Base-by-base conservation (phyloP, 768 basidiomycete species). In the Chlorophyllum brunneum region DNA sequence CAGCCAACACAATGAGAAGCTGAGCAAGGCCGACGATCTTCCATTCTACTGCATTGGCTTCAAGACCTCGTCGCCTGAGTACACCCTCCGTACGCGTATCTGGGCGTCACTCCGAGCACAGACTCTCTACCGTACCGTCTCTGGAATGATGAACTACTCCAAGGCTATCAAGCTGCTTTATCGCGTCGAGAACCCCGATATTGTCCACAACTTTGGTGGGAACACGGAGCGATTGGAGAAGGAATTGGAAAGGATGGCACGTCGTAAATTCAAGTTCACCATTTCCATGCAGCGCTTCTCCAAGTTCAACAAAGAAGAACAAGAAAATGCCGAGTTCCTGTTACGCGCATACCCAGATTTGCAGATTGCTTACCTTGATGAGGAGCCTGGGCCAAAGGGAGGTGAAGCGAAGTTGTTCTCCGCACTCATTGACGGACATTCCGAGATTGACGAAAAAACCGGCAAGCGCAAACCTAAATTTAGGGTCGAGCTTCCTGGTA, bases 121-220 rank as follows among this genome's bases (percentile, higher is more conserved):
- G 71, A 99, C 97, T 0, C 82, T 99, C 27, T 99, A 99, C 70
- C 87, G 97, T 57, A 99, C 97, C 9, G 93, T 98, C 16, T 98
- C 97, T 4, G 97, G 97, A 56, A 98, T 99, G 92, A 98, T 99
- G 97, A 98, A 99, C 74, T 99, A 99, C 72, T 89, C 93, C 63
- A 99, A 99, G 73, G 97, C 97, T 22, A 95, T 99, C 85, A 99
- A 99, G 70, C 80, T 99, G 31, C 81, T 98, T 16, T 98, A 98
- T 69, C 91, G 97, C 30, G 95, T 99, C 56, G 97, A 98, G 72
- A 98, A 98, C 69, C 97, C 97, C 6, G 92, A 93, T 67, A 88
- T 98, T 51, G 97, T 99, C 1, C 93, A 98, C 65, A 82, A 83
- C 55, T 95, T 98, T 70, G 93, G 91, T 34, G 95, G 95, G 4